Evolutionary conservation across 2,329 filamentous ascomycete species (phyloP).

Genomic region (Neoscytalidium dimidiatum): DNA sequence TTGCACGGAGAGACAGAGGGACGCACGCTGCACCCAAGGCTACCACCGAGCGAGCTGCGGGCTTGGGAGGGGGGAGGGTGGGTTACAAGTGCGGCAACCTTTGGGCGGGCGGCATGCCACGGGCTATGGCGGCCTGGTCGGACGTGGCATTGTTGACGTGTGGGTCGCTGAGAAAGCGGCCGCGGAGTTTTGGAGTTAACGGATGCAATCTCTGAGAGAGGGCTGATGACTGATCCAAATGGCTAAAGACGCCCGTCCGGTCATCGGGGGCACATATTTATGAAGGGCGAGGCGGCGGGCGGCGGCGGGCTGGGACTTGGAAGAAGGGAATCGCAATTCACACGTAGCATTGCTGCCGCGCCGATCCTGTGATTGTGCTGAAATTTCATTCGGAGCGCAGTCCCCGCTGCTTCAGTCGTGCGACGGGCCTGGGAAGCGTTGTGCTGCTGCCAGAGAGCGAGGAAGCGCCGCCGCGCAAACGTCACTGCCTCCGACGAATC

Average conservation of each 20-base stretch:
- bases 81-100: background rate
- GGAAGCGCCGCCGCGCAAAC: slow-evolving; percentile 7
- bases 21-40: slow-evolving; percentile 4
- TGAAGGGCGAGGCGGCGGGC: background rate
- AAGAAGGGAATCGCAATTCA: background rate
- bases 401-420: slow-evolving; percentile 12
- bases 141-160: slow-evolving; percentile 5
- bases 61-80: background rate
- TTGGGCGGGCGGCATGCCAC: background rate
- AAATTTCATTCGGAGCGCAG: slow-evolving; percentile 12
- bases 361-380: slow-evolving; percentile 14
- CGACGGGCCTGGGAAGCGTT: background rate
- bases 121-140: slow-evolving; percentile 1
- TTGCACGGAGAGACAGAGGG: background rate
- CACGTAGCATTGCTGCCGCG: background rate
- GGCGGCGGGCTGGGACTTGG: background rate
- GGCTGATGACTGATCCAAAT: slow-evolving; percentile 17
- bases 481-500: slow-evolving; percentile 19
- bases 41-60: slow-evolving; percentile 1
- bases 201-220: slow-evolving; percentile 9
- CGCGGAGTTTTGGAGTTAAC: slow-evolving; percentile 21
- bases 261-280: slow-evolving; percentile 11
- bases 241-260: slow-evolving; percentile 8
- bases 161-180: slow-evolving; percentile 10
- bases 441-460: background rate